A percentile compares a stretch with the other conserved stretches of the same genome.
Evolutionary conservation across 371 early-diverging fungal genomes (phyloP).

Genomic region (Mucor irregularis): DNA sequence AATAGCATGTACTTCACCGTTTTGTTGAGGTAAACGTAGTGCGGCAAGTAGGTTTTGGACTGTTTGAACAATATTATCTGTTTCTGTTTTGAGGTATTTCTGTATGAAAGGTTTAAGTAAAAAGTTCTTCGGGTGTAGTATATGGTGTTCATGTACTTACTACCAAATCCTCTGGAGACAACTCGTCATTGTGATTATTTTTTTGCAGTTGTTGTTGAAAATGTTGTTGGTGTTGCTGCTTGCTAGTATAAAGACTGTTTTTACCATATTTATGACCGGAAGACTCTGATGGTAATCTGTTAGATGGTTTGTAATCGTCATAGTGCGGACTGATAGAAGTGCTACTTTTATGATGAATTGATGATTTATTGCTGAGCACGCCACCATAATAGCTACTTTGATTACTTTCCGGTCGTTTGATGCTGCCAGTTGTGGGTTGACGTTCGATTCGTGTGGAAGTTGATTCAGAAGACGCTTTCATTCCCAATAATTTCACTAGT

Average conservation of each 20-base stretch:
- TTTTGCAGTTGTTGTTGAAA: background rate
- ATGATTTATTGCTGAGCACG: background rate
- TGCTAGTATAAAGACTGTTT: background rate
- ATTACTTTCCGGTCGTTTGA: background rate
- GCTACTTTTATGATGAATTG: background rate
- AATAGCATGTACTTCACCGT: conserved; percentile 62
- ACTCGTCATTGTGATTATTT: background rate
- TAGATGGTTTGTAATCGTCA: background rate
- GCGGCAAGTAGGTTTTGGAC: conserved; percentile 80
- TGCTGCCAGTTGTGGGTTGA: background rate
- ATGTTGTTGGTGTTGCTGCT: background rate
- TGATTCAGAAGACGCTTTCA: conserved; percentile 10
- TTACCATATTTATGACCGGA: background rate
- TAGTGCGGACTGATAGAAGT: background rate
- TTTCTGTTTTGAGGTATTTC: conserved; percentile 81
- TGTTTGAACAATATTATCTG: conserved; percentile 83
- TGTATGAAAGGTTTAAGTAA: too few species aligned
- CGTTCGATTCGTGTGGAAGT: background rate
- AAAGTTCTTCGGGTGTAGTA: too few species aligned
- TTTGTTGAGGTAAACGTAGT: conserved; percentile 68
- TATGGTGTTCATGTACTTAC: too few species aligned
- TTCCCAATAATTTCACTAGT: conserved; percentile 68
- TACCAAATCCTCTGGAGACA: conserved; percentile 9
- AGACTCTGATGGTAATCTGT: background rate
- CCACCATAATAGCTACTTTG: background rate